Base-by-base conservation (phyloP, 2,329 filamentous ascomycete species). In the Cytospora leucostoma region DNA sequence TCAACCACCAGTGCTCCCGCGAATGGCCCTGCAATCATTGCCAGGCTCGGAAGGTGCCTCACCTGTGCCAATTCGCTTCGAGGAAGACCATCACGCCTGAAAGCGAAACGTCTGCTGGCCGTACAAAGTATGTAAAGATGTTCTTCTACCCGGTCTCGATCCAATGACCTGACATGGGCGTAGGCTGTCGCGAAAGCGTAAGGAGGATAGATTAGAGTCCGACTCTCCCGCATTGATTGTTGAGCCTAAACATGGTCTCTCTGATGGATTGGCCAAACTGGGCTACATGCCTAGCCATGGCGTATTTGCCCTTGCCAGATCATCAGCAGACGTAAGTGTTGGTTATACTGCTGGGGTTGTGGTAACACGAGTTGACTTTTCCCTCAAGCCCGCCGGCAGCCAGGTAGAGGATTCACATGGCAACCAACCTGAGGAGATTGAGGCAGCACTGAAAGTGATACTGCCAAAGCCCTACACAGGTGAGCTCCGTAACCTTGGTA, bases 21-120 rank as follows among this genome's bases (percentile, higher is more conserved):
- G 74, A 80, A 68, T 83, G 80, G 76, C 80, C 80, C 2, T 82
- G 80, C 68, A 80, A 81, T 65, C 79, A 82, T 66, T 83, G 80
- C 67, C 75, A 78, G 66, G 71, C 77, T 37, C 73, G 80, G 67
- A 78, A 77, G 62, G 78, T 82, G 1, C 75, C 80, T 37, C 80
- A 82, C 71, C 70, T 80, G 3, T 82, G 80, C 68, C 76, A 78
- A 60, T 82, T 81, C 67, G 69, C 71, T 0, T 68, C 70, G 33
- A 79, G 75, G 61, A 76, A 74, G 33, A 55, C 66, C 13, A 59
- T 57, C 10, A 62, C 60, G n/a, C 64, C 66, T 15, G 54, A 65
- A 7, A 64, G 67, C 19, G 61, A 67, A 32, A 60, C 62, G 13
- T 62, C 40, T 15, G 33, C 27, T 53, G 32, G n/a, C 17, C n/a